Base-by-base conservation (phyloP, 2,329 filamentous ascomycete genomes). In the Hymenoscyphus infarciens region DNA sequence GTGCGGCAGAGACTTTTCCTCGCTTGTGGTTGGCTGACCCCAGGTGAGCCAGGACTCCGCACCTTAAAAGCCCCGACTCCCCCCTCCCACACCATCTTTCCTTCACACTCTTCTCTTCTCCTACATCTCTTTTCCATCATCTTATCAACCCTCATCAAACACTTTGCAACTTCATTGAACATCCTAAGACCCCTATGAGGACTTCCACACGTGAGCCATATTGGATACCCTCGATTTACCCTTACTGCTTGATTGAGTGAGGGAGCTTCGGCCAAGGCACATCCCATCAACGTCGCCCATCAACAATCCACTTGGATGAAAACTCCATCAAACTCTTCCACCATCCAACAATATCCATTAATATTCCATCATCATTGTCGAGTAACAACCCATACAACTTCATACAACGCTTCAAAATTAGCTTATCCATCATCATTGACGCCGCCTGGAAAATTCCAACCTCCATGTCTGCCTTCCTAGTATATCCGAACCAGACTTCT, bases 221-320 rank as follows among this genome's bases (percentile, higher is more conserved):
- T 62, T 31, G 59, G 69, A 71, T 74, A 73, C 72, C 71, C 72
- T 73, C 69, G 69, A 71, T 70, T 57, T 63, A 58, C 61, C 65
- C 61, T 67, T 66, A 69, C 68, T 66, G 67, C 64, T 70, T 67
- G 66, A 60, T 65, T 58, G 60, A 59, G 33, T 61, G 61, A 63
- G 58, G 56, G 49, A 57, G 39, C 54, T 63, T 68, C 62, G 53
- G 68, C 64, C 64, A 70, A 71, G 66, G 61, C 68, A 68, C 63
- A 66, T 29, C 57, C 61, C 64, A 55, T 66, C 61, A 67, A 63
- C 61, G 56, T 64, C 57, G 59, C 60, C 61, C 68, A 66, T 68
- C 69, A 65, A 64, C 68, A 65, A 25, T 64, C 67, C 66, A 63
- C 64, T 22, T 57, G 60, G 25, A 42, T 35, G 45, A 61, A 54